phyloP scores from a whole-genome alignment of 768 basidiomycete species.

The Sarcodon sp. region DNA sequence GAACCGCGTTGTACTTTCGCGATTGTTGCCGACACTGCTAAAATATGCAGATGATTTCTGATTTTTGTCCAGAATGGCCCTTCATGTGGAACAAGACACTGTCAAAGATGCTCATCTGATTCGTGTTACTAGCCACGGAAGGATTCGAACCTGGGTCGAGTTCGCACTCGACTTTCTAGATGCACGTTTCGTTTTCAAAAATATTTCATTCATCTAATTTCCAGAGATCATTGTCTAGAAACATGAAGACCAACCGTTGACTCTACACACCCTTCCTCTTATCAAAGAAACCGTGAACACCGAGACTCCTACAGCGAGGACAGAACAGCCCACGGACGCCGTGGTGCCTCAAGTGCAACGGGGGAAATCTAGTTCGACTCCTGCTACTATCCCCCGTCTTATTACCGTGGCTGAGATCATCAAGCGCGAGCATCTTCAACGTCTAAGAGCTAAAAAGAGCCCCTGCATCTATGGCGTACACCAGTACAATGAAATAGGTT shows the following conservation, averaged over 20 bases:
- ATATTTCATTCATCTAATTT: background rate
- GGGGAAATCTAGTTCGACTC: slow-evolving; percentile 18
- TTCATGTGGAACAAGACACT: slow-evolving; percentile 1
- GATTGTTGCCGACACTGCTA: too few species aligned
- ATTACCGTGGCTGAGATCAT: slow-evolving; percentile 75
- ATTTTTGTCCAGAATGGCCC: too few species aligned
- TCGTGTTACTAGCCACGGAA: slow-evolving; percentile 23
- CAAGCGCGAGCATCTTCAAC: slow-evolving; percentile 65
- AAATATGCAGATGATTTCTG: background rate
- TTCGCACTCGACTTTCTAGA: slow-evolving; percentile 24
- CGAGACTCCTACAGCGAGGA: slow-evolving; percentile 1
- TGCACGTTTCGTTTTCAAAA: slow-evolving; percentile 7
- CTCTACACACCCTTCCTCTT: slow-evolving; percentile 47
- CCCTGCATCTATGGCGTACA: slow-evolving; percentile 36
- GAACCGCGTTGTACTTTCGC: background rate
- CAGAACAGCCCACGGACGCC: slow-evolving; percentile 1
- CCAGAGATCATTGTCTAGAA: slow-evolving; percentile 18
- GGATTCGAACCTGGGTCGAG: slow-evolving; percentile 20
- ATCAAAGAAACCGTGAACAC: slow-evolving; percentile 2
- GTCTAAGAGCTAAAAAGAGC: slow-evolving; percentile 20
- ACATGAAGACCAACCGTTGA: slow-evolving; percentile 32
- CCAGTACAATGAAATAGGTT: slow-evolving; percentile 67
- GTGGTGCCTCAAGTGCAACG: slow-evolving; percentile 3
- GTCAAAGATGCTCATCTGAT: slow-evolving; percentile 14
- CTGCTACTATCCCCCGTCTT: slow-evolving; percentile 41